Conservation (phyloP, 2,329 filamentous ascomycete species). For the Claviceps lovelessii region DNA sequence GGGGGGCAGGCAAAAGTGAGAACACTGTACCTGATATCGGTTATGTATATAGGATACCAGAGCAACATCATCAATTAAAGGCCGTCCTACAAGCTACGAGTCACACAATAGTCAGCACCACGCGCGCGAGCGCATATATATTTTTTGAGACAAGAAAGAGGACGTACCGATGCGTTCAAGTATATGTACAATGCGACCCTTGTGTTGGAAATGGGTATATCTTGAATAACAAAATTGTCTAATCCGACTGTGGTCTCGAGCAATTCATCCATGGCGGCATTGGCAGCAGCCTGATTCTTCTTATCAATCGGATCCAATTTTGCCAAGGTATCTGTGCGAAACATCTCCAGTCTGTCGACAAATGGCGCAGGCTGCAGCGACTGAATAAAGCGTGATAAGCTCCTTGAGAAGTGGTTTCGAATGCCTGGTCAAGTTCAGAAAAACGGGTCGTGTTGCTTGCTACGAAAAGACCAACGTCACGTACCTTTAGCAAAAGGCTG, state of each 20-base stretch:
- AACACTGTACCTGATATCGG: constrained; percentile 53
- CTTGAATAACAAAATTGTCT: constrained; percentile 40
- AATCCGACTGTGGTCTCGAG: constrained; percentile 42
- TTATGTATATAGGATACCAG: constrained; percentile 72
- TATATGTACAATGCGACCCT: constrained; percentile 76
- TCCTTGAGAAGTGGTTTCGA: constrained; percentile 35
- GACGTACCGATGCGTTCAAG: constrained; percentile 60
- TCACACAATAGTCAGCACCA: not conserved
- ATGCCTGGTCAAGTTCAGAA: constrained; percentile 19
- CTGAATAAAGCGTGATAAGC: constrained; percentile 39
- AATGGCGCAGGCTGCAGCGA: constrained; percentile 44
- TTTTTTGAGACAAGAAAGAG: not conserved
- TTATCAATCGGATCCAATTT: constrained; percentile 40
- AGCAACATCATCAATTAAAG: constrained; percentile 65
- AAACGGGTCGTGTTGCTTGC: not conserved
- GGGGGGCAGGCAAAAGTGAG: not conserved
- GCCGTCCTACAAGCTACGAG: constrained; percentile 61
- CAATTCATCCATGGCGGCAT: constrained; percentile 40
- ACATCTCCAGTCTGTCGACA: constrained; percentile 39
- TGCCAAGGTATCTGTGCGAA: constrained; percentile 41
- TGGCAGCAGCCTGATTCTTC: constrained; percentile 32
- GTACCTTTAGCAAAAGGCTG: constrained; percentile 39
- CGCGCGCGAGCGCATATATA: not conserved
- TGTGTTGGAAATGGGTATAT: constrained; percentile 59
- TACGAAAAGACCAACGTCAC: not conserved